Evolutionary conservation across 169 alveolate species (phyloP).

Genomic region (Perkinsus chesapeaki): DNA sequence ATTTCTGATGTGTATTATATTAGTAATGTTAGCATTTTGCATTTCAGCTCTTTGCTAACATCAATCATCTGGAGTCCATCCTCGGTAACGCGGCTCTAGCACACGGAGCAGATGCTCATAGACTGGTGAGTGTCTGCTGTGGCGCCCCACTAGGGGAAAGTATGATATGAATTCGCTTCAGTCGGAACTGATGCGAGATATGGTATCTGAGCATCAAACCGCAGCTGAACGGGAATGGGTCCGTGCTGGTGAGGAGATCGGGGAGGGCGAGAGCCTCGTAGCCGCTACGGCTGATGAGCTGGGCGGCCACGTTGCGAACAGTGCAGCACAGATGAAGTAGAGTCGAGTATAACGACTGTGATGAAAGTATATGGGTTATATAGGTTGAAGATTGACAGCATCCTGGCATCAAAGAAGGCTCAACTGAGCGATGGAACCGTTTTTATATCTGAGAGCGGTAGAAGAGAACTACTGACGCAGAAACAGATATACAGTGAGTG

Average conservation of each 20-base stretch:
- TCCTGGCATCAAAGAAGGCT: neutral
- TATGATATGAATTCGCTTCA: neutral
- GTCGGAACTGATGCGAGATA: neutral
- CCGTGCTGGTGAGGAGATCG: neutral
- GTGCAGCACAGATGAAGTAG: neutral
- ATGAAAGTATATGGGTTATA: too few relatives aligned
- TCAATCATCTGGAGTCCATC: neutral
- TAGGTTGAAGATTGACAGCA: neutral
- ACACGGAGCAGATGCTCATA: neutral
- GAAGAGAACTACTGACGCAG: neutral
- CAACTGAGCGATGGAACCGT: neutral
- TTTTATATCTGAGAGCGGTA: neutral
- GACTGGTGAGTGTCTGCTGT: neutral
- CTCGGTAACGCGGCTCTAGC: neutral
- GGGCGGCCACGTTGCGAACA: neutral
- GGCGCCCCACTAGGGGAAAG: neutral
- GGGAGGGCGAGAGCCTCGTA: neutral
- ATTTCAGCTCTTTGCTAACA: neutral
- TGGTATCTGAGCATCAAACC: neutral
- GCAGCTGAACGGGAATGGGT: neutral
- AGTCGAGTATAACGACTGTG: neutral
- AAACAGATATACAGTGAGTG: neutral
- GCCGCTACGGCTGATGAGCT: neutral
- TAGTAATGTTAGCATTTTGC: too few relatives aligned
- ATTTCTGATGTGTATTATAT: too few relatives aligned